Conservation (phyloP, 2,329 filamentous ascomycete genomes). For the Paraconiothyrium brasiliense region DNA sequence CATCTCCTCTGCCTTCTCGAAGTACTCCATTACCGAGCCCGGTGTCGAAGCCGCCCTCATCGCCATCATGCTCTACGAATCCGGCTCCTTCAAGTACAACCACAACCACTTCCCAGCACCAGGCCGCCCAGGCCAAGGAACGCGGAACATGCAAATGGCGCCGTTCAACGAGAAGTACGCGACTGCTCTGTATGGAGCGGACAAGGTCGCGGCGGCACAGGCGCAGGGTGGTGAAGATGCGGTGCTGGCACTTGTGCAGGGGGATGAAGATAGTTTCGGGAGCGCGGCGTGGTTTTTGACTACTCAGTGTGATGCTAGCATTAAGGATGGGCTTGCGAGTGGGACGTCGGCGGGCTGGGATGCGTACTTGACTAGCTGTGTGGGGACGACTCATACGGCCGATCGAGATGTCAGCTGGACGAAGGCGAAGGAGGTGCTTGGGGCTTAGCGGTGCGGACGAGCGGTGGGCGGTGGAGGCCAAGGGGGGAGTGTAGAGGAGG, state of each 20-base stretch:
- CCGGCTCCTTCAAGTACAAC: constrained; percentile 74
- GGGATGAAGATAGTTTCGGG: constrained; percentile 62
- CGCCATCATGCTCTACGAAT: constrained; percentile 76
- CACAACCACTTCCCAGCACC: constrained; percentile 67
- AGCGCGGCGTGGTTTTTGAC: constrained; percentile 70
- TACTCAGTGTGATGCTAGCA: constrained; percentile 60
- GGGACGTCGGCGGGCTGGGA: constrained; percentile 62
- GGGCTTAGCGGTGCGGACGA: constrained; percentile 12
- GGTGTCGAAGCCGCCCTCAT: constrained; percentile 75
- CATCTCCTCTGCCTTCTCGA: constrained; percentile 65
- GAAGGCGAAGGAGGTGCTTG: constrained; percentile 5
- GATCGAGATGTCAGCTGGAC: background rate
- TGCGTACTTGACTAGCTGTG: constrained; percentile 63
- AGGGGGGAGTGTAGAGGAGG: background rate
- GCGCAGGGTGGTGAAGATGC: constrained; percentile 52
- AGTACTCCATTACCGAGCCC: constrained; percentile 64
- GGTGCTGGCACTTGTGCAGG: constrained; percentile 60
- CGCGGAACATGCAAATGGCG: constrained; percentile 71
- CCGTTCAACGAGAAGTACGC: constrained; percentile 66
- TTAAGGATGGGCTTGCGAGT: constrained; percentile 56
- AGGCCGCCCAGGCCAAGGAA: constrained; percentile 74
- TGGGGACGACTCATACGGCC: constrained; percentile 36
- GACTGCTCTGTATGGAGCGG: constrained; percentile 51
- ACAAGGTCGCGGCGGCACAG: constrained; percentile 38
- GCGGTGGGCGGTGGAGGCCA: background rate